A percentile compares a stretch with the other conserved stretches of the same genome.
phyloP scores from a whole-genome alignment of 2,329 filamentous ascomycete genomes.

The Davidsoniella australis region DNA sequence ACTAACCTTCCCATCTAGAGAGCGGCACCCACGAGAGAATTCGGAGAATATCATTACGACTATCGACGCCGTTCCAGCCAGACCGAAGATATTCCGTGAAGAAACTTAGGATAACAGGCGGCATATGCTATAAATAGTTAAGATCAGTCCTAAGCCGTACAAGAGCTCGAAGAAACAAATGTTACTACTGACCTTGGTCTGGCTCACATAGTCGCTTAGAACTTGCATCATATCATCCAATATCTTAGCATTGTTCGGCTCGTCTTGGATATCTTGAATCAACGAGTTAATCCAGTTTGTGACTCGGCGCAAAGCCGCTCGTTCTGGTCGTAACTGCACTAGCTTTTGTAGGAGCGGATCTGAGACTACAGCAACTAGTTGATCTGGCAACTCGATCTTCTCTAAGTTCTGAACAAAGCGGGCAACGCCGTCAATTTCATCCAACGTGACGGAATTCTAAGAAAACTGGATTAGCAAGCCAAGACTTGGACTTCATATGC shows the following conservation, averaged over 20 bases:
- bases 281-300: constrained; percentile 41
- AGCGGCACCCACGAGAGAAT: constrained; percentile 40
- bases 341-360: constrained; percentile 69
- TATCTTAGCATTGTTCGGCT: constrained; percentile 30
- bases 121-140: constrained; percentile 23
- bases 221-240: constrained; percentile 37
- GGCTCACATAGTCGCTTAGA: constrained; percentile 36
- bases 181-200: constrained; percentile 32
- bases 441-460: constrained; percentile 47
- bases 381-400: constrained; percentile 64
- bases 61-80: constrained; percentile 44
- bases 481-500: background rate
- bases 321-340: constrained; percentile 43
- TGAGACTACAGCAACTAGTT: constrained; percentile 58
- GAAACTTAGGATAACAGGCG: constrained; percentile 31
- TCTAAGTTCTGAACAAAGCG: constrained; percentile 58
- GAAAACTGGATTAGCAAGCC: too few relatives aligned
- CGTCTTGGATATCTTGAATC: constrained; percentile 36
- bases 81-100: constrained; percentile 32
- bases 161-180: background rate
- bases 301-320: constrained; percentile 33
- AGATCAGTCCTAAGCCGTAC: background rate
- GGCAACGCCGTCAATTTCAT: constrained; percentile 58
- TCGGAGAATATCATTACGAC: constrained; percentile 35
- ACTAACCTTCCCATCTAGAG: constrained; percentile 35